Conservation (phyloP, 2,329 filamentous ascomycete species). For the Pseudocercospora vitis region DNA sequence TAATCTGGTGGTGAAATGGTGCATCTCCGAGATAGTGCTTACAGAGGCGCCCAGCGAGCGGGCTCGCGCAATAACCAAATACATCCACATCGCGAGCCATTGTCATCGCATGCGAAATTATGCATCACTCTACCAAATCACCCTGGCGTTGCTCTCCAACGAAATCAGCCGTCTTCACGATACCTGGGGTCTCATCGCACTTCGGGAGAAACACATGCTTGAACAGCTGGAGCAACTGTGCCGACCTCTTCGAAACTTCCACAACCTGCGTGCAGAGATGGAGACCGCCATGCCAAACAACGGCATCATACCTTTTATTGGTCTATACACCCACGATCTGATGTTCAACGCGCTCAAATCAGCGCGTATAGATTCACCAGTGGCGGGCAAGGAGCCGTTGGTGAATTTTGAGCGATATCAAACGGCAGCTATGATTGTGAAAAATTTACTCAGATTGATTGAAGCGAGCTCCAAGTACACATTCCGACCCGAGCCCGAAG, state of each 20-base stretch:
- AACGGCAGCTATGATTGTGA: slow-evolving; percentile 72
- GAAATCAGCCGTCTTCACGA: slow-evolving; percentile 66
- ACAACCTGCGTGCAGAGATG: slow-evolving; percentile 76
- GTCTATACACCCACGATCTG: slow-evolving; percentile 77
- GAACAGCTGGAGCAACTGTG: slow-evolving; percentile 70
- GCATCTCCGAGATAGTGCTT: slow-evolving; percentile 73
- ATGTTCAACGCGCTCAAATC: slow-evolving; percentile 79
- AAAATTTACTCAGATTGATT: slow-evolving; percentile 74
- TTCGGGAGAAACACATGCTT: slow-evolving; percentile 64
- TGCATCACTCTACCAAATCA: slow-evolving; percentile 78
- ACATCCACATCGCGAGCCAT: slow-evolving; percentile 76
- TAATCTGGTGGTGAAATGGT: slow-evolving; percentile 87
- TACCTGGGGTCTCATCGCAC: slow-evolving; percentile 71
- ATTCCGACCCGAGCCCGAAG: slow-evolving; percentile 72
- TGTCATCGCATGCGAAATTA: slow-evolving; percentile 77
- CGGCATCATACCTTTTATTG: slow-evolving; percentile 82
- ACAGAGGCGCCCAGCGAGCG: slow-evolving; percentile 71
- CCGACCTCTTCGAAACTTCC: slow-evolving; percentile 75
- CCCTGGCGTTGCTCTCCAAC: slow-evolving; percentile 72
- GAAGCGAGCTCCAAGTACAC: slow-evolving; percentile 74
- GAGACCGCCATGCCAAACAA: slow-evolving; percentile 60
- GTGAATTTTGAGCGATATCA: slow-evolving; percentile 84
- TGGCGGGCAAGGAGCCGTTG: slow-evolving; percentile 58
- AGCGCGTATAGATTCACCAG: slow-evolving; percentile 62
- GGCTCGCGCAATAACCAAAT: slow-evolving; percentile 74